These are phyloP conservation scores for Chenopodium formosanum DNA, from an alignment of 148 eudicot species.

Conservation along the genomic window DNA sequence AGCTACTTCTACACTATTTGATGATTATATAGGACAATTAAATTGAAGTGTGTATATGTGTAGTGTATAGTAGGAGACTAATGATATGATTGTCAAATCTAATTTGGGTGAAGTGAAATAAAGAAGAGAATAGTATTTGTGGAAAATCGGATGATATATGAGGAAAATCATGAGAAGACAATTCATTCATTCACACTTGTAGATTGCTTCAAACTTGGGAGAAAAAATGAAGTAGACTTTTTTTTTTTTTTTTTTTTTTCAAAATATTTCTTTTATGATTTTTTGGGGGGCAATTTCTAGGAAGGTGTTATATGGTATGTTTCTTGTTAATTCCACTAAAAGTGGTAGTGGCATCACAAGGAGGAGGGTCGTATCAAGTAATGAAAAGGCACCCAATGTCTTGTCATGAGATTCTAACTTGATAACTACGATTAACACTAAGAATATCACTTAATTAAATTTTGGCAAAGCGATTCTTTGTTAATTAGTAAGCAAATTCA, in stretches of 20 bases:
- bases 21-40: no score
- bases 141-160: no score
- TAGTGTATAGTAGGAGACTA: no score
- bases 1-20: neutral
- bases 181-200: slow-evolving; percentile 5
- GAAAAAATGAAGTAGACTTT: neutral
- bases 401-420: slow-evolving; percentile 12
- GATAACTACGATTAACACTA: slow-evolving; percentile 22
- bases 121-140: neutral
- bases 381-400: slow-evolving; percentile 14
- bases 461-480: neutral
- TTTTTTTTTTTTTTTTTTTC: no score
- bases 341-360: neutral
- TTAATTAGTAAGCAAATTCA: no score
- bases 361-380: slow-evolving; percentile 2
- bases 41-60: no score
- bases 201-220: neutral
- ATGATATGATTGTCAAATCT: neutral
- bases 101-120: neutral
- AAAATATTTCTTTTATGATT: no score
- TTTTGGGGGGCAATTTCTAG: neutral
- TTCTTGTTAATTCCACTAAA: neutral
- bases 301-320: slow-evolving; percentile 5
- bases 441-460: slow-evolving; percentile 3
- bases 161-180: neutral